Evolutionary conservation across 495 filamentous ascomycete genomes (phyloP), one percentile per base, ranked within the genome.

Genomic region (Penicillium herquei): DNA sequence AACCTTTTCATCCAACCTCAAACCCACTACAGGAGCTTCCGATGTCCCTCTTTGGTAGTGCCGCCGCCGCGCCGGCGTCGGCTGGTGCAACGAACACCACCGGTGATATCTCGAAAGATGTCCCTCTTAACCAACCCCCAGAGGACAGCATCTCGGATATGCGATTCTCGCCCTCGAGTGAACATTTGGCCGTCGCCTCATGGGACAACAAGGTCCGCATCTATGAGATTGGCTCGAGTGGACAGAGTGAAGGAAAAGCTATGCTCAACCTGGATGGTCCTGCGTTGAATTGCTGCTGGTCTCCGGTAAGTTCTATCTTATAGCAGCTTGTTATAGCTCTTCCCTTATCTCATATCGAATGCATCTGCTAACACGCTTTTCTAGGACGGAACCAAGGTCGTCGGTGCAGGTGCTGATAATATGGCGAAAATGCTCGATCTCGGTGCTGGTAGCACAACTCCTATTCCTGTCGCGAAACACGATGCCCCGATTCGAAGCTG

Each of bases 191-290:
- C 31, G 87, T 94, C 39, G 80, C 90, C 48, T 92, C 87, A 40
- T 97, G 92, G 92, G 92, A 97, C 66, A 95, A 92, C 70, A 92
- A 90, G 62, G 89, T 96, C 59, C 87, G 89, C 62, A 92, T 97
- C 63, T 97, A 96, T 71, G 88, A 96, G 69, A 88, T 94, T 70
- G 85, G 86, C 52, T 72, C 76, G 39, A 80, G 81, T 56, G 88
- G 87, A 30, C 76, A 81, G 59, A 91, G 86, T 66, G 78, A 85
- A 70, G 89, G 88, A 39, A 93, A 90, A 65, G 88, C 90, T 21
- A 69, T 87, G 37, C 89, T 93, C 68, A 84, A 89, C 53, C 84
- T 87, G 73, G 86, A 91, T 52, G 86, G 77, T 34, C 89, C 89
- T 18, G 89, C 91, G 21, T 69, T 97, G 61, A 87, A 81, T 66